Evolutionary conservation across 2,329 filamentous ascomycete genomes (phyloP), one percentile per base, ranked within the genome.

Genomic region (Chaetoscypha palmicola): DNA sequence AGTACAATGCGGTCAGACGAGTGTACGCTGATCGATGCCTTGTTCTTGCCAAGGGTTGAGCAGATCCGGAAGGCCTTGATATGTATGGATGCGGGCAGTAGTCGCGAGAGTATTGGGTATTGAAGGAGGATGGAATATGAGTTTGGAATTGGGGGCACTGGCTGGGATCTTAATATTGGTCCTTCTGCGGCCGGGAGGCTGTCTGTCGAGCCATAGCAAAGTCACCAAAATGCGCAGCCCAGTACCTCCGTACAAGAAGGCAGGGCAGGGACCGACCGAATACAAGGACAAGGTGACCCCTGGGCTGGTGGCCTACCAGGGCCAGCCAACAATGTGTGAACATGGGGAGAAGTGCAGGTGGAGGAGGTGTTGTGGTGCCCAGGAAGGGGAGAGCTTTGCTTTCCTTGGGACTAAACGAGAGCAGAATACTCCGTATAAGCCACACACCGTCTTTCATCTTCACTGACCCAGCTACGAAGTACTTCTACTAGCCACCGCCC

Each of bases 1-100:
- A 50, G 50, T 54, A 49, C 46, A 54, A 54, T 55, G 53, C 48
- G 50, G 50, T 53, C 50, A 52, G 52, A 53, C 48, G 33, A 48
- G 42, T 32, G 20, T 12, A 40, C 19, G 49, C 28, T 52, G 54
- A 51, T 53, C 43, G 53, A 42, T 46, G 48, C 52, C 49, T 49
- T 48, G 41, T 40, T 45, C 30, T 45, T 41, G 41, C 36, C 46
- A 51, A 46, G 46, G 11, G 11, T 41, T 22, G 20, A 33, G 42
- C 36, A 39, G 42, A 46, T 37, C 37, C 28, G 37, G 28, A 40
- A 43, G 38, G 33, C 34, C 17, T 32, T 21, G 41, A 40, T 33
- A 39, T 46, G 48, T 41, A 32, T 49, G 46, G 41, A 34, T 40
- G 34, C 37, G 16, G 31, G n/a, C 14, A 34, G n/a, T 34, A 19